Evolutionary conservation across 352 stramenopile species (phyloP), one percentile per base, ranked within the genome.

Genomic region (Hyaloperonospora brassicae): DNA sequence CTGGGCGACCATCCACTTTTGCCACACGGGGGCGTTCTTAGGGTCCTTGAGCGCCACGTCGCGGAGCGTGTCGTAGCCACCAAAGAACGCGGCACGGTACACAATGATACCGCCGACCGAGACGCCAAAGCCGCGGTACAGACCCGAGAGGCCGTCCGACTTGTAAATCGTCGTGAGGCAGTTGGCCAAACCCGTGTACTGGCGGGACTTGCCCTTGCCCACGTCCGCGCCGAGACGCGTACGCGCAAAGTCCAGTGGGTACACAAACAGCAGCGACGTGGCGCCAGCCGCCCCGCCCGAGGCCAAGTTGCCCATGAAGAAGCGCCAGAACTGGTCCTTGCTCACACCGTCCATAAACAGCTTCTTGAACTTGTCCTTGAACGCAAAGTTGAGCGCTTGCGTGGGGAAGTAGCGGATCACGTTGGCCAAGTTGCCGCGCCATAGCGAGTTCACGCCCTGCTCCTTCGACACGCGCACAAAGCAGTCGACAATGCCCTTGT

Each of bases 111-210:
- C 97, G 75, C 95, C 82, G 52, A 99, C 86, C 48, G 96, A 99
- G 45, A 99, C 87, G 69, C 95, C 95, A 64, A 99, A 98, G 75
- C 97, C 97, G 70, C 98, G 97, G 91, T 99, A 99, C 48, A 99
- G 80, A 47, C 87, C 87, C 52, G 79, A 66, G 25, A 96, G 31
- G 46, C 96, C 96, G 61, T 93, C 83, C 34, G 69, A 71, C 78
- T 93, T 93, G 83, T 89, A 93, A 64, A 98, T 98, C 69, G 97
- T 98, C 51, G 71, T 80, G 51, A 99, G 73, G 75, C 96, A 99
- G 89, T 99, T 97, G 46, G 78, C 60, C 47, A 99, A 84, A 66
- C 97, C 97, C 57, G 86, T 98, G 90, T 99, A 99, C 76, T 98
- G 87, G 62, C 92, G 91, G 14, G 79, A 91, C 83, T 98, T 98